Evolutionary conservation across 2,329 filamentous ascomycete species (phyloP).

Genomic region (Elsinoe australis): DNA sequence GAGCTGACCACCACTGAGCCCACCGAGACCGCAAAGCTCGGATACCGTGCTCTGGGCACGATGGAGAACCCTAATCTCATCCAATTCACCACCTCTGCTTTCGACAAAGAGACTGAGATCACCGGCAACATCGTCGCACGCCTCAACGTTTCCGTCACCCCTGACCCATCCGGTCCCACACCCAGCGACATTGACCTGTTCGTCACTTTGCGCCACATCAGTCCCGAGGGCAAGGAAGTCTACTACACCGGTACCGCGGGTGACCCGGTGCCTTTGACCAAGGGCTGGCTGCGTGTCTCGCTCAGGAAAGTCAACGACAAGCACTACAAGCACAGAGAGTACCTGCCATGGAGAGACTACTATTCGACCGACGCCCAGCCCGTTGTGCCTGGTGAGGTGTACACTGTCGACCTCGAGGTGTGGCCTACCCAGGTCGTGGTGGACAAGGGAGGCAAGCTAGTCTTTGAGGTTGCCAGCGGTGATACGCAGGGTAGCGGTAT

Average conservation of each 20-base stretch:
- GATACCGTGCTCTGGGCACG: slow-evolving; percentile 52
- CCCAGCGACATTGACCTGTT: slow-evolving; percentile 57
- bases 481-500: slow-evolving; percentile 55
- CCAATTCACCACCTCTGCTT: slow-evolving; percentile 50
- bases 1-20: slow-evolving; percentile 33
- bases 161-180: slow-evolving; percentile 32
- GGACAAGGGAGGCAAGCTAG: slow-evolving; percentile 45
- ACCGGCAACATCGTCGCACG: slow-evolving; percentile 59
- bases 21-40: slow-evolving; percentile 37
- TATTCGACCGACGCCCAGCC: slow-evolving; percentile 48
- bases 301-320: slow-evolving; percentile 48
- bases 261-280: slow-evolving; percentile 54
- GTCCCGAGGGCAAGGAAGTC: slow-evolving; percentile 48
- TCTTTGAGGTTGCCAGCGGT: slow-evolving; percentile 49
- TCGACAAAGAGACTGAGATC: slow-evolving; percentile 56
- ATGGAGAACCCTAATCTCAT: slow-evolving; percentile 47
- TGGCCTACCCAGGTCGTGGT: slow-evolving; percentile 58
- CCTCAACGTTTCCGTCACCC: slow-evolving; percentile 51
- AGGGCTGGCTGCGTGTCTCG: slow-evolving; percentile 56
- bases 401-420: slow-evolving; percentile 54
- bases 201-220: slow-evolving; percentile 53
- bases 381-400: slow-evolving; percentile 49
- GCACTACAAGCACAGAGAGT: slow-evolving; percentile 46
- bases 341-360: slow-evolving; percentile 54
- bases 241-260: slow-evolving; percentile 60